phyloP scores from a whole-genome alignment of 1,139 yeast genomes.

The Kurtzmaniella quercitrusa region DNA sequence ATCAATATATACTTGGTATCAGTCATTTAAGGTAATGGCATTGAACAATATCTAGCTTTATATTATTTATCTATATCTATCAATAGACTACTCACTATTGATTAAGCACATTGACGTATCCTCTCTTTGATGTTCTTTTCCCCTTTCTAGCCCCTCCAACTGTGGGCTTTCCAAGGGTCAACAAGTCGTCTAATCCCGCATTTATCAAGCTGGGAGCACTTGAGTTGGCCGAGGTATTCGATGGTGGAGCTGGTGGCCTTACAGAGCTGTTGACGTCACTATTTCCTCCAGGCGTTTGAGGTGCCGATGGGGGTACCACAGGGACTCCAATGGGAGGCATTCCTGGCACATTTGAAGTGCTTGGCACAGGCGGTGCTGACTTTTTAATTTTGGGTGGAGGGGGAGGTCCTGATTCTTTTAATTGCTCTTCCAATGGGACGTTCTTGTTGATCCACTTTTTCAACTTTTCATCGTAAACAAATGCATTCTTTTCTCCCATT shows the following conservation, averaged over 20 bases:
- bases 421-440: conserved; percentile 67
- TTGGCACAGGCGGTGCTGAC: conserved; percentile 13
- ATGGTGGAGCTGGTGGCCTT: conserved; percentile 2
- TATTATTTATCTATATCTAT: neutral
- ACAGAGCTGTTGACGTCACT: neutral
- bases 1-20: too few species aligned
- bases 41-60: too few species aligned
- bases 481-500: conserved; percentile 72
- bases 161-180: conserved; percentile 42
- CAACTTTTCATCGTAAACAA: conserved; percentile 78
- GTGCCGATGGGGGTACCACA: conserved; percentile 4
- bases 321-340: conserved; percentile 6
- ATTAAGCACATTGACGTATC: conserved; percentile 76
- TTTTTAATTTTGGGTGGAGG: conserved; percentile 65
- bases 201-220: conserved; percentile 28
- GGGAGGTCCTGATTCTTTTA: conserved; percentile 57
- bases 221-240: conserved; percentile 7
- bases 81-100: conserved; percentile 11
- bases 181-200: conserved; percentile 66
- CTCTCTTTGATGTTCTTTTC: conserved; percentile 66
- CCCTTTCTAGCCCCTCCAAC: conserved; percentile 45
- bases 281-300: neutral
- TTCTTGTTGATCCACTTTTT: conserved; percentile 84
- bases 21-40: too few species aligned
- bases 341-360: conserved; percentile 10